These are phyloP conservation scores for Boletus huronensis DNA, from an alignment of 768 basidiomycete genomes.

Conservation along the genomic window DNA sequence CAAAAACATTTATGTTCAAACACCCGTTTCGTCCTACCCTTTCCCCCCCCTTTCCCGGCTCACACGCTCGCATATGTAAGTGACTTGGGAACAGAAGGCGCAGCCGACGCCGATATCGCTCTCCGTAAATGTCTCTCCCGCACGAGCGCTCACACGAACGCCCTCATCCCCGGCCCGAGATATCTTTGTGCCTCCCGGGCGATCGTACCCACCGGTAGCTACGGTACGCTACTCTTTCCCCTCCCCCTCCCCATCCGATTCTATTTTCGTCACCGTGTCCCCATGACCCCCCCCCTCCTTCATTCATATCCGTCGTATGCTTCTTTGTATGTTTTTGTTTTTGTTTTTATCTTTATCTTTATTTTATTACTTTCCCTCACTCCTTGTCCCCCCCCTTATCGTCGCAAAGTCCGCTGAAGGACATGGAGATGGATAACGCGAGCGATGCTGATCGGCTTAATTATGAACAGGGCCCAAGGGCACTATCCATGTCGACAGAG, in stretches of 20 bases:
- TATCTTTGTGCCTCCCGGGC: slow-evolving; percentile 60
- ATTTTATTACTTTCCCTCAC: too few species aligned
- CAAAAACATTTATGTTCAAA: too few species aligned
- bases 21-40: too few species aligned
- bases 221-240: slow-evolving; percentile 47
- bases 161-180: slow-evolving; percentile 56
- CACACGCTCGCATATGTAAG: slow-evolving; percentile 26
- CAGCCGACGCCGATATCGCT: slow-evolving; percentile 56
- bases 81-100: slow-evolving; percentile 68
- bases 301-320: neutral
- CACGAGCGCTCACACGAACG: slow-evolving; percentile 35
- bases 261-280: neutral
- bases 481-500: slow-evolving; percentile 39
- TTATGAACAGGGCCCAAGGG: slow-evolving; percentile 50
- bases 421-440: neutral
- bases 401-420: slow-evolving; percentile 13
- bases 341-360: neutral
- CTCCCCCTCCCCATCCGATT: too few species aligned
- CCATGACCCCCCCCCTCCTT: neutral
- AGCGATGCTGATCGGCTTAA: neutral
- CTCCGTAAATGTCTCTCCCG: slow-evolving; percentile 54
- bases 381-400: neutral
- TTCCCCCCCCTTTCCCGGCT: neutral
- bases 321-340: neutral
- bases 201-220: slow-evolving; percentile 58